Evolutionary conservation across 1,139 yeast genomes (phyloP).

Genomic region (Blastobotrys serpentis): DNA sequence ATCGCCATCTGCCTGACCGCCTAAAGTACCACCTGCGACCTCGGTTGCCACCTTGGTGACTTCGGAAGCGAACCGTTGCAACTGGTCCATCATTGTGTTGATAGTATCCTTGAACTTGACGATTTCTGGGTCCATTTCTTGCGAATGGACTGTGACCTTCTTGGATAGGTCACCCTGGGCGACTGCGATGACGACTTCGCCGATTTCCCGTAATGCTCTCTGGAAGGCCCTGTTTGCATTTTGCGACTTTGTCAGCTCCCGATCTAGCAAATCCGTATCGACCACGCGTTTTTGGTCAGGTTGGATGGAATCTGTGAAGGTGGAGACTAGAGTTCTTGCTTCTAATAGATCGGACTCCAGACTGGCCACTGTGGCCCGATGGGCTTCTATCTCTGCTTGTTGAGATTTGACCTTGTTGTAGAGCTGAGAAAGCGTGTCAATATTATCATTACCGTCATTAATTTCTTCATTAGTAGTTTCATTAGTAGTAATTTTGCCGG

Average conservation of each 20-base stretch:
- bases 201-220: slow-evolving; percentile 73
- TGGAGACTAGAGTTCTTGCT: slow-evolving; percentile 39
- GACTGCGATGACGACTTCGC: slow-evolving; percentile 78
- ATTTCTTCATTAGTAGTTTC: neutral
- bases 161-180: slow-evolving; percentile 84
- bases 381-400: slow-evolving; percentile 40
- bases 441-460: slow-evolving; percentile 12
- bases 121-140: slow-evolving; percentile 69
- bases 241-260: slow-evolving; percentile 52
- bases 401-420: slow-evolving; percentile 40
- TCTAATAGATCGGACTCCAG: slow-evolving; percentile 40
- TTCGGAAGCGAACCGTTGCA: slow-evolving; percentile 77
- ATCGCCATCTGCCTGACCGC: slow-evolving; percentile 83
- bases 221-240: slow-evolving; percentile 74
- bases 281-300: slow-evolving; percentile 37
- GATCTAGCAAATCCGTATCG: slow-evolving; percentile 38
- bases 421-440: slow-evolving; percentile 23
- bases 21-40: slow-evolving; percentile 84
- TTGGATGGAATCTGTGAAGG: slow-evolving; percentile 39
- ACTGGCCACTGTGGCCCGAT: slow-evolving; percentile 39
- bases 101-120: slow-evolving; percentile 76
- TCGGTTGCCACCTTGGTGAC: slow-evolving; percentile 85
- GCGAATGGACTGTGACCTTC: slow-evolving; percentile 69
- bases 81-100: slow-evolving; percentile 85
- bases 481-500: neutral